Conservation (phyloP, 176 grass and related monocot genomes). For the Lolium perenne region DNA sequence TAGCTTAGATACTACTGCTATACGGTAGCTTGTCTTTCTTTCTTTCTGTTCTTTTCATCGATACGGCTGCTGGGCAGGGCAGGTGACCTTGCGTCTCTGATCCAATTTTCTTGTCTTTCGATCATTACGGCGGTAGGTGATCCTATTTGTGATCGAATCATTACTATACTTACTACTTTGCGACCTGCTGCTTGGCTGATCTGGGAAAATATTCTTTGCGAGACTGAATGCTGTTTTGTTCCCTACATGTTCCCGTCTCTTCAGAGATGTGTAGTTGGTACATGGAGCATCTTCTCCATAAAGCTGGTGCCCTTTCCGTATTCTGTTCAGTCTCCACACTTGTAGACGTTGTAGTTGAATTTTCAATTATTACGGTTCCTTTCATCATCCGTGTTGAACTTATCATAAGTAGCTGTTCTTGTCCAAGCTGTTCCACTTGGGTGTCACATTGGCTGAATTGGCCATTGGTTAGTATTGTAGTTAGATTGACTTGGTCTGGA, state of each 20-base stretch:
- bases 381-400: background rate
- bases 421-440: conserved; percentile 29
- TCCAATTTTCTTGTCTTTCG: background rate
- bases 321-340: background rate
- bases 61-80: background rate
- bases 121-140: background rate
- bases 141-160: background rate
- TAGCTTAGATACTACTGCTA: background rate
- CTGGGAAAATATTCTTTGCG: background rate
- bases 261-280: background rate
- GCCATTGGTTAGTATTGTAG: background rate
- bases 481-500: conserved; percentile 46
- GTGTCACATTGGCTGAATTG: background rate
- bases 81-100: conserved; percentile 25
- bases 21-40: background rate
- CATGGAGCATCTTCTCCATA: background rate
- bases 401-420: conserved; percentile 29
- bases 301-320: background rate
- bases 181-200: background rate
- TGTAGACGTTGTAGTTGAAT: background rate
- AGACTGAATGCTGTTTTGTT: background rate
- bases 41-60: background rate
- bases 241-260: conserved; percentile 6
- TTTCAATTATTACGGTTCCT: conserved; percentile 8
- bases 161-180: background rate